Percentiles rank a stretch among this genome's conserved stretches.
Conservation (phyloP, 139 green algal species). For the Coccomyxa sp. region DNA sequence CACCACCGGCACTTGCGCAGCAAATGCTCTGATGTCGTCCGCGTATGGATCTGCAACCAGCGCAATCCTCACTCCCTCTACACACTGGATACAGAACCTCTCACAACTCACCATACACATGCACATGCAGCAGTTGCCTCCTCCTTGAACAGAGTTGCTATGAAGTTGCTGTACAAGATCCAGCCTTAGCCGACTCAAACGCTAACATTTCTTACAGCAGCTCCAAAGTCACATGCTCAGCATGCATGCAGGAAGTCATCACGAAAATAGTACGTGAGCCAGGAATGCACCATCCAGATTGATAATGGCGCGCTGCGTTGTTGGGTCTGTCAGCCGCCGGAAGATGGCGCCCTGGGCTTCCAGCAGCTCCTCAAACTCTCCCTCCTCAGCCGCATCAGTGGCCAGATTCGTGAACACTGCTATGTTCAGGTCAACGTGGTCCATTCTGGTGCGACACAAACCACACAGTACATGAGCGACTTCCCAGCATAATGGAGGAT, state of each 20-base stretch:
- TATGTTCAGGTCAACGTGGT: slow-evolving; percentile 66
- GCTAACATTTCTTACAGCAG: too few relatives aligned
- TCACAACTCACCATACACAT: too few relatives aligned
- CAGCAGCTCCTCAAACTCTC: background rate
- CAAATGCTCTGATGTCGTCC: slow-evolving; percentile 31
- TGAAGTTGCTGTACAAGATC: too few relatives aligned
- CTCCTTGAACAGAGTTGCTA: too few relatives aligned
- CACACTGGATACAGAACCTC: too few relatives aligned
- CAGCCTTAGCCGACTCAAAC: too few relatives aligned
- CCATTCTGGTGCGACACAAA: slow-evolving; percentile 1
- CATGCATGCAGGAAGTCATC: too few relatives aligned
- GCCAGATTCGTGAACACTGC: slow-evolving; percentile 79
- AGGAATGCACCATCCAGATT: slow-evolving; percentile 73
- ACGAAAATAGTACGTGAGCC: background rate
- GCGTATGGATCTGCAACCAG: slow-evolving; percentile 14
- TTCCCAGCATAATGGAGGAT: background rate
- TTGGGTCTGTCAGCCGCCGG: slow-evolving; percentile 42
- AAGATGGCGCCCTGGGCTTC: slow-evolving; percentile 40
- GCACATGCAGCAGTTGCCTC: too few relatives aligned
- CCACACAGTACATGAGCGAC: too few relatives aligned
- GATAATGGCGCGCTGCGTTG: slow-evolving; percentile 76
- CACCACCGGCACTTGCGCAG: slow-evolving; percentile 44
- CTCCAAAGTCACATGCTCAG: too few relatives aligned
- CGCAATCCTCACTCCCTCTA: too few relatives aligned
- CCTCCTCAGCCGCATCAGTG: slow-evolving; percentile 34